Conservation (phyloP, 2,329 filamentous ascomycete species). For the Sclerotinia nivalis region DNA sequence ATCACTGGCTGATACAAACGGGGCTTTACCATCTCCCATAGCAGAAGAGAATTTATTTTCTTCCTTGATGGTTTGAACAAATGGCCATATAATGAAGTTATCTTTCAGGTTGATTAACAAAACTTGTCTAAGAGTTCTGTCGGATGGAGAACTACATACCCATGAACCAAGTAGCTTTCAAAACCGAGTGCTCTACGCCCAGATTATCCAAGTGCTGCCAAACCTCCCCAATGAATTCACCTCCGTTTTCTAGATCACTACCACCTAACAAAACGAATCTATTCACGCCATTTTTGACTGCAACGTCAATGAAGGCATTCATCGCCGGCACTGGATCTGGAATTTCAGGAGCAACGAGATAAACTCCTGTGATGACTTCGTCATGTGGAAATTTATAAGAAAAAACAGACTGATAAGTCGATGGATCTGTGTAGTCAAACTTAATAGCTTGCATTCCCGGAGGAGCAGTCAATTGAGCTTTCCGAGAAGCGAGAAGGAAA, state of each 20-base stretch:
- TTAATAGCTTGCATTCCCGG: not conserved
- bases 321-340: not conserved
- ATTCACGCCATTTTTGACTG: not conserved
- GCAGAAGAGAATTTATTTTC: not conserved
- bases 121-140: not conserved
- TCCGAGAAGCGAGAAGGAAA: slow-evolving; percentile 14
- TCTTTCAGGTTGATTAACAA: not conserved
- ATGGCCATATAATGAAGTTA: not conserved
- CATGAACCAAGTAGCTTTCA: slow-evolving; percentile 7
- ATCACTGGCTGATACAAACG: not conserved
- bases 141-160: not conserved
- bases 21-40: not conserved
- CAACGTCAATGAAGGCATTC: slow-evolving; percentile 14
- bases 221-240: not conserved
- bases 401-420: slow-evolving; percentile 1
- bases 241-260: not conserved
- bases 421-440: slow-evolving; percentile 5
- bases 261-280: not conserved
- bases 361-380: not conserved
- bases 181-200: slow-evolving; percentile 1
- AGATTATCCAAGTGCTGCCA: slow-evolving; percentile 13
- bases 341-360: slow-evolving; percentile 7
- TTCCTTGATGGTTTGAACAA: not conserved
- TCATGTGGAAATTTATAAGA: not conserved
- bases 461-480: not conserved